Percentiles rank a stretch among this genome's conserved stretches.
Evolutionary conservation across 805 yeast genomes (phyloP).

Genomic region (Scheffersomyces lignosus): DNA sequence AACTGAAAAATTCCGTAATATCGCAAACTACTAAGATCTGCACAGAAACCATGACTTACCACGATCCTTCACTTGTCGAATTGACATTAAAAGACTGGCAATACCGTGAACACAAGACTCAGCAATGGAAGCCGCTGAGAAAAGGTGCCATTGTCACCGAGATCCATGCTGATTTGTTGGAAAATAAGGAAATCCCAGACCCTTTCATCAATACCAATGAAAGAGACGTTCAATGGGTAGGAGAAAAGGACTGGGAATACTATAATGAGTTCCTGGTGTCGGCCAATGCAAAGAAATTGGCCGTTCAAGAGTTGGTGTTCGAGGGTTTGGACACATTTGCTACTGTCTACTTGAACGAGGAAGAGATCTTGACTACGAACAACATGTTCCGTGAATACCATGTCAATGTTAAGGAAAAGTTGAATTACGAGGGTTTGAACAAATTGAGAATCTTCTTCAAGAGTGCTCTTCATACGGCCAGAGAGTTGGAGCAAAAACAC

Average conservation of each 20-base stretch:
- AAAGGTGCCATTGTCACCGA: constrained; percentile 9
- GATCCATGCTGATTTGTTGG: constrained; percentile 44
- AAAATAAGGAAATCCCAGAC: constrained; percentile 40
- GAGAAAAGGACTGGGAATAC: constrained; percentile 52
- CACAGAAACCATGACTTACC: background rate
- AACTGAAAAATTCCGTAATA: too few relatives aligned
- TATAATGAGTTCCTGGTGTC: constrained; percentile 15
- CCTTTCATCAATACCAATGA: constrained; percentile 49
- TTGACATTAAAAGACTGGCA: background rate
- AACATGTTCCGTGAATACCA: constrained; percentile 45
- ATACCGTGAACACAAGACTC: background rate
- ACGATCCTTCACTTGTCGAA: background rate
- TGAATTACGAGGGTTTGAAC: constrained; percentile 22
- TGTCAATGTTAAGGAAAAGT: constrained; percentile 22
- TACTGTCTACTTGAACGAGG: constrained; percentile 40
- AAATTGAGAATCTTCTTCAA: constrained; percentile 34
- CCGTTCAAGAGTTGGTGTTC: constrained; percentile 29
- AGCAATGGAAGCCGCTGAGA: background rate
- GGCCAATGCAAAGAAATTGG: constrained; percentile 8
- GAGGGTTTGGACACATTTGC: constrained; percentile 48
- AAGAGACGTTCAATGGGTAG: constrained; percentile 49
- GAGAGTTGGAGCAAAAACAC: constrained; percentile 30
- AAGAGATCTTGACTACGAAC: constrained; percentile 31
- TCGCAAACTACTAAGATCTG: too few relatives aligned
- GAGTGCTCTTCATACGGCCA: constrained; percentile 35